Conservation (phyloP, 2,329 filamentous ascomycete genomes). For the Didymella segeticola region DNA sequence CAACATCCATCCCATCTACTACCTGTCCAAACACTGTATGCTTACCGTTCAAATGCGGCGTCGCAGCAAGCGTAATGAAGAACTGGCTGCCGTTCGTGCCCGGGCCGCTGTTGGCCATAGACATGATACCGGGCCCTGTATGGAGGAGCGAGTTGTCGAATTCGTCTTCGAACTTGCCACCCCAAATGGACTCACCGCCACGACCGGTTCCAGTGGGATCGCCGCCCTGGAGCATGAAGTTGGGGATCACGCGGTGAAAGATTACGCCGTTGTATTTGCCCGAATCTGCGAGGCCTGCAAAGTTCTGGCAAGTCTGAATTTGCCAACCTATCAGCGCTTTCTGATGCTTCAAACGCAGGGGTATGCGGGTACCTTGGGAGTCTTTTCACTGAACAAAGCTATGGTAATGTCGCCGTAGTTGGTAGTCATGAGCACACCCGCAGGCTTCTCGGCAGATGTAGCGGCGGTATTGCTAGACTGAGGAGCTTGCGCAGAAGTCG, state of each 20-base stretch:
- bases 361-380: slow-evolving; percentile 63
- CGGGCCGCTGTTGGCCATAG: slow-evolving; percentile 93
- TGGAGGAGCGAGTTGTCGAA: slow-evolving; percentile 80
- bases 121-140: slow-evolving; percentile 87
- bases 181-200: slow-evolving; percentile 88
- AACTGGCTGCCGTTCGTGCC: slow-evolving; percentile 96
- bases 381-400: slow-evolving; percentile 89
- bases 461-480: not conserved
- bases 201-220: slow-evolving; percentile 94
- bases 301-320: slow-evolving; percentile 80
- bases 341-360: no score
- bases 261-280: slow-evolving; percentile 87
- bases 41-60: slow-evolving; percentile 97
- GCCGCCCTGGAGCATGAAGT: slow-evolving; percentile 96
- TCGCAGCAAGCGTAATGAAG: slow-evolving; percentile 91
- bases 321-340: no score
- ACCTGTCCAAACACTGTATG: slow-evolving; percentile 96
- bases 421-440: slow-evolving; percentile 7
- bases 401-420: slow-evolving; percentile 78
- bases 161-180: slow-evolving; percentile 93
- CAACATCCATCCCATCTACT: slow-evolving; percentile 77
- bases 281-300: slow-evolving; percentile 76
- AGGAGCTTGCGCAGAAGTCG: slow-evolving; percentile 1
- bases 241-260: slow-evolving; percentile 93
- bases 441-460: not conserved